phyloP scores from a whole-genome alignment of 495 filamentous ascomycete species.

The Penicillium desertorum region DNA sequence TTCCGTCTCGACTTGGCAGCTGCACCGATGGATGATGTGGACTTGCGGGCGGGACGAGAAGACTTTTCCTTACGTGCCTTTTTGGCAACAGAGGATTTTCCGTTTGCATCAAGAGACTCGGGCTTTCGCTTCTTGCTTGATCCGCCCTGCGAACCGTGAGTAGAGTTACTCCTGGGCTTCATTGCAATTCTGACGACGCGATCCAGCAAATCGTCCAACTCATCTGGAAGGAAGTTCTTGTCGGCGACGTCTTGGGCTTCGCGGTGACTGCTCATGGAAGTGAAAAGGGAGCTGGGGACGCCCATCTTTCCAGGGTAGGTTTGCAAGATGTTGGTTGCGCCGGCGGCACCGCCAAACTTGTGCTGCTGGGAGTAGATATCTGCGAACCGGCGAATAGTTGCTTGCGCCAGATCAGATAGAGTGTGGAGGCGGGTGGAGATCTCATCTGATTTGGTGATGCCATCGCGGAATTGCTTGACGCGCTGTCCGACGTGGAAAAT shows the following conservation, averaged over 20 bases:
- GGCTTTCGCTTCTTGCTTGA: slow-evolving; percentile 50
- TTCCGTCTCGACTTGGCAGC: slow-evolving; percentile 45
- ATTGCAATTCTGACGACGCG: slow-evolving; percentile 54
- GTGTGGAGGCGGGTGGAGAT: slow-evolving; percentile 65
- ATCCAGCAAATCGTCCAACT: slow-evolving; percentile 76
- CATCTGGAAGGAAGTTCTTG: slow-evolving; percentile 77
- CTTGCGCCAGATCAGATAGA: slow-evolving; percentile 84
- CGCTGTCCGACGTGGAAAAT: slow-evolving; percentile 92
- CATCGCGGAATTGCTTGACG: slow-evolving; percentile 86
- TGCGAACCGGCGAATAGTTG: slow-evolving; percentile 78
- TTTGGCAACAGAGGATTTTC: slow-evolving; percentile 41
- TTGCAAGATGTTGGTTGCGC: slow-evolving; percentile 72
- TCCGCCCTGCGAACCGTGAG: slow-evolving; percentile 20
- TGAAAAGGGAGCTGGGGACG: slow-evolving; percentile 75
- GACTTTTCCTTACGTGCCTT: slow-evolving; percentile 43
- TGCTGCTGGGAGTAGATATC: slow-evolving; percentile 53
- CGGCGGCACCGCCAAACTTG: slow-evolving; percentile 56
- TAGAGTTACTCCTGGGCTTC: slow-evolving; percentile 37
- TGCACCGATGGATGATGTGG: slow-evolving; percentile 29
- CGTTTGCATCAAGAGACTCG: slow-evolving; percentile 35
- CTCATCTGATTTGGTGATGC: slow-evolving; percentile 58
- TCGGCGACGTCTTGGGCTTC: slow-evolving; percentile 80
- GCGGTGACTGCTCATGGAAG: slow-evolving; percentile 67
- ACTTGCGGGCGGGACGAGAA: slow-evolving; percentile 40
- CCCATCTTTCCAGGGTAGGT: slow-evolving; percentile 79